Evolutionary conservation across 345 rosid genomes (phyloP).

Genomic region (Hibiscus tridactylites): DNA sequence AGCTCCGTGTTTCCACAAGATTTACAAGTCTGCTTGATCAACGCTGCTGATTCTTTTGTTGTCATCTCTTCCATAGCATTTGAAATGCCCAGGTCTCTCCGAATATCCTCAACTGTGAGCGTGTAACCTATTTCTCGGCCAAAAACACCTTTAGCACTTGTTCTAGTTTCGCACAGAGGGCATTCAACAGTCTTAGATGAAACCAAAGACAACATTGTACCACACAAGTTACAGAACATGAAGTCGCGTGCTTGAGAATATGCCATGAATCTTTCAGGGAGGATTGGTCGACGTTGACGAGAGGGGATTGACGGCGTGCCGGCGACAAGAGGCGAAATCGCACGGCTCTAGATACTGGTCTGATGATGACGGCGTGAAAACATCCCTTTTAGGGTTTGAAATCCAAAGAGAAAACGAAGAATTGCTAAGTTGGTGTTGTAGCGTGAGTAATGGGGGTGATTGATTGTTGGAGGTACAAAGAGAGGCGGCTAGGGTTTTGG

Average conservation of each 20-base stretch:
- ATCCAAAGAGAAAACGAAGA: too few relatives aligned
- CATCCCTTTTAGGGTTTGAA: too few relatives aligned
- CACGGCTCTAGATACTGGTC: too few relatives aligned
- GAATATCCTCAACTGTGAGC: conserved; percentile 34
- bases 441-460: too few relatives aligned
- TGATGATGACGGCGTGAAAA: too few relatives aligned
- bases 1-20: conserved; percentile 33
- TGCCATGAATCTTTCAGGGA: conserved; percentile 17
- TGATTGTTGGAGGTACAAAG: too few relatives aligned
- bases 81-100: conserved; percentile 38
- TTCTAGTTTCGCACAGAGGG: conserved; percentile 32
- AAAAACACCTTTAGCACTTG: conserved; percentile 30
- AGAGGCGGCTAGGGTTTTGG: too few relatives aligned
- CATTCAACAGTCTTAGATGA: conserved; percentile 23
- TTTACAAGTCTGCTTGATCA: conserved; percentile 27
- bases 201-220: conserved; percentile 32
- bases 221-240: conserved; percentile 48
- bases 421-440: too few relatives aligned
- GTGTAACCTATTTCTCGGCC: conserved; percentile 31
- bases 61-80: conserved; percentile 17
- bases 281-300: too few relatives aligned
- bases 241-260: conserved; percentile 29
- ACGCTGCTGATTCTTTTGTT: not conserved
- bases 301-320: too few relatives aligned
- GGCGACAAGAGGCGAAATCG: too few relatives aligned